Percentiles rank a stretch among this genome's conserved stretches.
Evolutionary conservation across 768 basidiomycete species (phyloP).

Genomic region (Lentinula sp.): DNA sequence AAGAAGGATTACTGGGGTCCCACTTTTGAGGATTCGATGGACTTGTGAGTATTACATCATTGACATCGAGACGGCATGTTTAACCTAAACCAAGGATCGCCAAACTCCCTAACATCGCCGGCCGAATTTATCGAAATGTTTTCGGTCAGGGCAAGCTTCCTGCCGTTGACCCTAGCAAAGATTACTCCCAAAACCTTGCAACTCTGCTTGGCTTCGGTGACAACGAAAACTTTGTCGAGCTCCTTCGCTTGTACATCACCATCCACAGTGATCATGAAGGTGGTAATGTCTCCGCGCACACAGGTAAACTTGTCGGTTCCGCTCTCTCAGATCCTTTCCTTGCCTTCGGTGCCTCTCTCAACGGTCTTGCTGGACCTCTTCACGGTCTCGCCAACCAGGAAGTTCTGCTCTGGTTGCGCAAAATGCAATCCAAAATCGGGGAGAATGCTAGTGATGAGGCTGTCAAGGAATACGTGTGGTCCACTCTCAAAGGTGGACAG

Average conservation of each 20-base stretch:
- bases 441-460: slow-evolving; percentile 80
- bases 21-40: slow-evolving; percentile 86
- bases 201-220: slow-evolving; percentile 90
- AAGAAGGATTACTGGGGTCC: slow-evolving; percentile 98
- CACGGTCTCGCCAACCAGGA: slow-evolving; percentile 98
- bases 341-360: slow-evolving; percentile 85
- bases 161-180: slow-evolving; percentile 76
- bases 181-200: slow-evolving; percentile 86
- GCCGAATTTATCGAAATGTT: slow-evolving; percentile 84
- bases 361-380: slow-evolving; percentile 94
- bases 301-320: slow-evolving; percentile 88
- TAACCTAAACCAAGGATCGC: slow-evolving; percentile 61
- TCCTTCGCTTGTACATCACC: slow-evolving; percentile 93
- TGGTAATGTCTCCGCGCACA: slow-evolving; percentile 96
- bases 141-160: slow-evolving; percentile 86
- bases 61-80: background rate
- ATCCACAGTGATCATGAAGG: slow-evolving; percentile 99
- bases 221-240: slow-evolving; percentile 83
- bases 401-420: slow-evolving; percentile 88
- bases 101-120: slow-evolving; percentile 95
- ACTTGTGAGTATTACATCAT: slow-evolving; percentile 44
- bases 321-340: slow-evolving; percentile 98
- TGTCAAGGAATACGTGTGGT: slow-evolving; percentile 93
- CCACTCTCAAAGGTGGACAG: slow-evolving; percentile 86
- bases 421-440: slow-evolving; percentile 89